phyloP scores from a whole-genome alignment of 495 filamentous ascomycete genomes.

The Penicillium argentinense region DNA sequence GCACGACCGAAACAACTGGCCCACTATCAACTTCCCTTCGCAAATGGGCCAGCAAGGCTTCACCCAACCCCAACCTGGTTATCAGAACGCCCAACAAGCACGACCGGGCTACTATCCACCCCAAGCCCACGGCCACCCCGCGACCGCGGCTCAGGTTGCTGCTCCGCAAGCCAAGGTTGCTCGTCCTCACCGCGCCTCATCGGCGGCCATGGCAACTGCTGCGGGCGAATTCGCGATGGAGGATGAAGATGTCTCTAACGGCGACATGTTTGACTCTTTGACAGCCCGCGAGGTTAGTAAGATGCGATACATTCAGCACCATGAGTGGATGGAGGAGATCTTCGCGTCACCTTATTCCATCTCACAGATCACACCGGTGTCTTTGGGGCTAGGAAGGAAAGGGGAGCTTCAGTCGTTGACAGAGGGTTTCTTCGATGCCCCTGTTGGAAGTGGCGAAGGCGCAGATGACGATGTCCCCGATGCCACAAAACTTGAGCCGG shows the following conservation, averaged over 20 bases:
- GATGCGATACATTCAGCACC: conserved; percentile 85
- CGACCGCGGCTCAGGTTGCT: conserved; percentile 27
- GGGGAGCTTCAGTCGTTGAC: conserved; percentile 83
- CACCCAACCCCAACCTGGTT: conserved; percentile 29
- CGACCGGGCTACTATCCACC: conserved; percentile 43
- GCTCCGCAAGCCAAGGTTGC: conserved; percentile 34
- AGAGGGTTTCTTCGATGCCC: conserved; percentile 71
- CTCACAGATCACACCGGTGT: conserved; percentile 78
- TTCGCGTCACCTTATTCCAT: conserved; percentile 82
- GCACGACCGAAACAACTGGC: conserved; percentile 84
- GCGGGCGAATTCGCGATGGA: conserved; percentile 62
- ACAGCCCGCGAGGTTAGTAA: conserved; percentile 85
- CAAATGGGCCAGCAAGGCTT: conserved; percentile 44
- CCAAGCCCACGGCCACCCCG: conserved; percentile 30
- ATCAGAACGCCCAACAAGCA: conserved; percentile 29
- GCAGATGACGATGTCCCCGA: conserved; percentile 46
- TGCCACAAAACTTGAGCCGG: conserved; percentile 61
- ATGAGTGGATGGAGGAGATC: conserved; percentile 99
- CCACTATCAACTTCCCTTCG: conserved; percentile 69
- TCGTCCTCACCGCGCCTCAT: conserved; percentile 39
- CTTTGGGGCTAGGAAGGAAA: conserved; percentile 82
- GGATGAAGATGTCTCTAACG: conserved; percentile 82
- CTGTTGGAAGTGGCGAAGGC: conserved; percentile 37
- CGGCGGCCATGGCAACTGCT: conserved; percentile 34
- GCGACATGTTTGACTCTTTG: conserved; percentile 84